Conservation (phyloP, 257 asterid species). For the Apocynum venetum region DNA sequence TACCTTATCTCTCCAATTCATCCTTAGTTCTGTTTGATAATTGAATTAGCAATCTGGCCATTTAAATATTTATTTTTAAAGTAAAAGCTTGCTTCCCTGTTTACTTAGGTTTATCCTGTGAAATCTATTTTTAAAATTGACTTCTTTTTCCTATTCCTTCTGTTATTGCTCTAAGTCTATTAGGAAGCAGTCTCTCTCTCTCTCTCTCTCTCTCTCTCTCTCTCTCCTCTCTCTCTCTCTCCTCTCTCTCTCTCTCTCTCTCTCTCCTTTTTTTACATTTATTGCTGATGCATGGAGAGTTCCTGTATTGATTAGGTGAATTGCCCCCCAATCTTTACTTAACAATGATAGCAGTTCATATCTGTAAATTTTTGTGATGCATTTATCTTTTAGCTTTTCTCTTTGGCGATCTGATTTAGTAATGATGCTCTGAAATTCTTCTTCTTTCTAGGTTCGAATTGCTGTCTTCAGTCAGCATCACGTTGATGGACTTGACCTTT, state of each 20-base stretch:
- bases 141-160: background rate
- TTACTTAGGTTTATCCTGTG: background rate
- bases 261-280: too few species aligned
- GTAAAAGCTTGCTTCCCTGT: background rate
- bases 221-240: background rate
- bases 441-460: slow-evolving; percentile 67
- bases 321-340: background rate
- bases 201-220: too few species aligned
- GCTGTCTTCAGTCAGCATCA: slow-evolving; percentile 97
- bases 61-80: background rate
- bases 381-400: background rate
- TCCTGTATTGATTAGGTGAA: background rate
- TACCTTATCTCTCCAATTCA: background rate
- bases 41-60: background rate
- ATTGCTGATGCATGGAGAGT: background rate
- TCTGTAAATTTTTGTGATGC: background rate
- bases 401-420: background rate
- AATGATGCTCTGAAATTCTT: background rate
- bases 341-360: background rate
- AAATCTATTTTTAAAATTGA: background rate
- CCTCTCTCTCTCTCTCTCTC: background rate
- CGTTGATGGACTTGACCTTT: slow-evolving; percentile 94
- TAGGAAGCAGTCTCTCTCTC: background rate
- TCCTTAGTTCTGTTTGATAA: background rate
- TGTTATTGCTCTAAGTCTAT: background rate